Base-by-base conservation (phyloP, 2,329 filamentous ascomycete genomes). In the Blastomyces silverae region DNA sequence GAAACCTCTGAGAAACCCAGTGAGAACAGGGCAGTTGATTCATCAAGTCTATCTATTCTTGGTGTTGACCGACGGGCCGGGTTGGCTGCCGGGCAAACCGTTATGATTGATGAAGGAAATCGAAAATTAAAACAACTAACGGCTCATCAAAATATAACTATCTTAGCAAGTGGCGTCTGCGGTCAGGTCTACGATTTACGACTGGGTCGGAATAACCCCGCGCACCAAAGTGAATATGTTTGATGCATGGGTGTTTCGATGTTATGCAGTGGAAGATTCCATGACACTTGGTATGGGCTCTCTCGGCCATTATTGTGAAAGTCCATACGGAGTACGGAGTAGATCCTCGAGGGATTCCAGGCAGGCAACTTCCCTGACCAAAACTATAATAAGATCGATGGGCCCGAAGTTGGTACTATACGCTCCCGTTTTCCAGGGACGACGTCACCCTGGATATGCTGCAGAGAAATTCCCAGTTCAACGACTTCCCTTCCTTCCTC, bases 181-280 rank as follows among this genome's bases (percentile, higher is more conserved):
- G 13, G 48, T 28, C 48, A 25, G 28, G n/a, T 15, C 22, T 13
- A 28, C 48, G 22, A 52, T 52, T 52, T 52, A 10, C 22, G 7
- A 8, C 52, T 31, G 13, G 28, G 5, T 11, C 11, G 25, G 52
- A 31, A 55, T 55, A 31, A 55, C 28, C 50, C 52, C 28, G 13
- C 8, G 28, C 53, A 37, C 34, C 3, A 34, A 34, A 8, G 11
- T 31, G 25, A 56, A 20, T 5, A 4, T 28, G 50, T 44, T 34
- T 59, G 56, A 44, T 46, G 44, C 44, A n/a, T 46, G 34, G 7
- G 44, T 46, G 37, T 60, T 31, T 60, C 39, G 11, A 46, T 46
- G 57, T 20, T 25, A 60, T 60, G 57, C 57, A 60, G 37, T 13
- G 22, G 57, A 60, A 60, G n/a, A 60, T 60, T 46, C 57, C 25